phyloP scores from a whole-genome alignment of 768 basidiomycete genomes.

The Amanita brunnescens region DNA sequence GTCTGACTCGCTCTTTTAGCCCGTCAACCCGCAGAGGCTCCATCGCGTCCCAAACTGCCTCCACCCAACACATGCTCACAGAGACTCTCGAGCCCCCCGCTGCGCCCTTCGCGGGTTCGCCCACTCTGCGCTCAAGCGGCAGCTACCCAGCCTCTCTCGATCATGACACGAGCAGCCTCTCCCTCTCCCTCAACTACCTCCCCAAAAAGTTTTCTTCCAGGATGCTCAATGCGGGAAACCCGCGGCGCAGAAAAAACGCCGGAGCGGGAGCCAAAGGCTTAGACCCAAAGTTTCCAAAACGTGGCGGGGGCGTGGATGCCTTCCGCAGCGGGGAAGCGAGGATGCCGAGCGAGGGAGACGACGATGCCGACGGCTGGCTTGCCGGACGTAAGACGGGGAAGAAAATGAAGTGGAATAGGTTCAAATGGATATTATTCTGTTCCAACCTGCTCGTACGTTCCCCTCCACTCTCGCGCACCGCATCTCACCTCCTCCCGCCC shows the following conservation, averaged over 20 bases:
- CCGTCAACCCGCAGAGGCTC: background rate
- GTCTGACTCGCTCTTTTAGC: background rate
- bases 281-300: conserved; percentile 39
- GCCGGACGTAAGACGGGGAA: conserved; percentile 8
- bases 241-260: conserved; percentile 24
- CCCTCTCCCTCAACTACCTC: conserved; percentile 64
- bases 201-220: conserved; percentile 62
- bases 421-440: conserved; percentile 70
- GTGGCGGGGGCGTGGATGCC: conserved; percentile 63
- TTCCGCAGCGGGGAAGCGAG: conserved; percentile 43
- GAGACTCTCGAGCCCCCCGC: background rate
- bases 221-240: conserved; percentile 31
- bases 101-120: background rate
- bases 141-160: background rate
- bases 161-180: conserved; percentile 48
- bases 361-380: conserved; percentile 23
- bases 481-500: background rate
- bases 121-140: background rate
- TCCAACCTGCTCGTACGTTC: conserved; percentile 40
- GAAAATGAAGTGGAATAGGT: conserved; percentile 66
- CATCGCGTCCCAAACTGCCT: conserved; percentile 1
- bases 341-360: conserved; percentile 41
- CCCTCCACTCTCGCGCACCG: background rate
- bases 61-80: background rate
- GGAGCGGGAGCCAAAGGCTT: conserved; percentile 15